Evolutionary conservation across 768 basidiomycete genomes (phyloP).

Genomic region (Galerina sulciceps): DNA sequence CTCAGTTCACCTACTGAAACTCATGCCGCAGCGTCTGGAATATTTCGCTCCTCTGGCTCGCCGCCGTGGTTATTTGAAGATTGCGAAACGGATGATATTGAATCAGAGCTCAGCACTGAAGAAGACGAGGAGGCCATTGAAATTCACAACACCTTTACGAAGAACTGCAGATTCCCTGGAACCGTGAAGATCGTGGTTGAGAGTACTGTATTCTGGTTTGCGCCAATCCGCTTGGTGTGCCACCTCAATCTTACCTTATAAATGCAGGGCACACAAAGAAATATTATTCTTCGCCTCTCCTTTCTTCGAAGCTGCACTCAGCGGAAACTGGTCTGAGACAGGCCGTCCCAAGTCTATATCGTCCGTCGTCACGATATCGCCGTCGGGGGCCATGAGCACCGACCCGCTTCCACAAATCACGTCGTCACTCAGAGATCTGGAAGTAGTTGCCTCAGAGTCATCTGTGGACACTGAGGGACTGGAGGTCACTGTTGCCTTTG

Average conservation of each 20-base stretch:
- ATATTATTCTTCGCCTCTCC: constrained; percentile 92
- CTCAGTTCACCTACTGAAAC: constrained; percentile 88
- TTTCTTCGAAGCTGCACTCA: constrained; percentile 90
- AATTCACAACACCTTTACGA: constrained; percentile 79
- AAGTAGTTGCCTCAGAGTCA: constrained; percentile 44
- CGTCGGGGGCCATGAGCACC: constrained; percentile 42
- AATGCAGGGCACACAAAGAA: constrained; percentile 85
- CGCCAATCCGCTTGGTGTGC: constrained; percentile 6
- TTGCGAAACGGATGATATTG: constrained; percentile 69
- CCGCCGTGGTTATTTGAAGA: constrained; percentile 84
- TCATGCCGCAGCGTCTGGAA: constrained; percentile 84
- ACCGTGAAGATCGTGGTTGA: constrained; percentile 92
- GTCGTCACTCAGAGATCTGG: constrained; percentile 51
- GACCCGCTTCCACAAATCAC: background rate
- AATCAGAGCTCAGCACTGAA: constrained; percentile 70
- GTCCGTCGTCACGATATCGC: constrained; percentile 84
- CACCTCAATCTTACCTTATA: constrained; percentile 3
- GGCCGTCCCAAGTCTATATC: constrained; percentile 80
- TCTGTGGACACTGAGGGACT: constrained; percentile 43
- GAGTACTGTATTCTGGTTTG: constrained; percentile 88
- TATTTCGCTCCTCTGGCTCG: constrained; percentile 81
- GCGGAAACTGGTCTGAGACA: constrained; percentile 92
- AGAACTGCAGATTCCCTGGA: constrained; percentile 71
- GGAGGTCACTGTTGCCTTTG: constrained; percentile 44
- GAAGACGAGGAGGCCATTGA: constrained; percentile 76